A percentile compares a stretch with the other conserved stretches of the same genome.
Evolutionary conservation across 441 rosid species (phyloP).

Genomic region (Populus hybrid): DNA sequence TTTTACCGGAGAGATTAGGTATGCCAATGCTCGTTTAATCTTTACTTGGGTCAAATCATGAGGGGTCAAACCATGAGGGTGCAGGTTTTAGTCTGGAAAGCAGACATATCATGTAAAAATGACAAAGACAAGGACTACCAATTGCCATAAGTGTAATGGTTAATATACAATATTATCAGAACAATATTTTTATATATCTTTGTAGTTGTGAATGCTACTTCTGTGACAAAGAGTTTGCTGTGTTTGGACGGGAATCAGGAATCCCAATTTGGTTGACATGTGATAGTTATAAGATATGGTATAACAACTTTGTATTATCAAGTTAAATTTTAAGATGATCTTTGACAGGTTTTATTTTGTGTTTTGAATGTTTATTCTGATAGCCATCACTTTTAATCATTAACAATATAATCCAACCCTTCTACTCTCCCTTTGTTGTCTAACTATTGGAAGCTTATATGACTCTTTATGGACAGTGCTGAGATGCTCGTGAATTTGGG

Average conservation of each 20-base stretch:
- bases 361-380: not conserved
- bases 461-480: constrained; percentile 38
- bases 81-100: not conserved
- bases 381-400: not conserved
- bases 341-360: not conserved
- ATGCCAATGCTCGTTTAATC: constrained; percentile 17
- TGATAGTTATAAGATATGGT: not conserved
- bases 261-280: not conserved
- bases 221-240: not conserved
- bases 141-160: not conserved
- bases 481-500: constrained; percentile 64
- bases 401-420: not conserved
- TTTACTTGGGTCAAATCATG: not conserved
- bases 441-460: constrained; percentile 9
- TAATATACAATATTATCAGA: not conserved
- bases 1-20: constrained; percentile 72
- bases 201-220: no score
- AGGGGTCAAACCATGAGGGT: not conserved
- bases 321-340: not conserved
- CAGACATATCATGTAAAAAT: not conserved
- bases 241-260: not conserved
- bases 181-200: not conserved
- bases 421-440: not conserved
- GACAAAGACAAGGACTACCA: not conserved
- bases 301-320: not conserved